Evolutionary conservation across 2,329 filamentous ascomycete genomes (phyloP).

Genomic region (Ceratocystis ficicola): DNA sequence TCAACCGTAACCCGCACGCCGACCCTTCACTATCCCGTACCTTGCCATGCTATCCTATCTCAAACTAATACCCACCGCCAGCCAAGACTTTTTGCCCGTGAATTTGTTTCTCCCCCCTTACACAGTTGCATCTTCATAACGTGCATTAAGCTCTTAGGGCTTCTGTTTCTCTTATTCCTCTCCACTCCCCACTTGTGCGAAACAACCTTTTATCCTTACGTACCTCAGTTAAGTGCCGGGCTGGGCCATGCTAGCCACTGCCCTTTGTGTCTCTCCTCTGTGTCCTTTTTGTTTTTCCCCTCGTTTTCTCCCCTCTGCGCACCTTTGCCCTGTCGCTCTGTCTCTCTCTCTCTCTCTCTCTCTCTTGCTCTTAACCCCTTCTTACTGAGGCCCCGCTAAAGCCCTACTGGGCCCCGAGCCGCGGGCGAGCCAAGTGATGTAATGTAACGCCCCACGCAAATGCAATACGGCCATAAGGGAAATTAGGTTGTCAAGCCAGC

Average conservation of each 20-base stretch:
- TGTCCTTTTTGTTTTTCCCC: no score
- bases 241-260: neutral
- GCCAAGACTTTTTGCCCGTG: neutral
- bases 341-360: no score
- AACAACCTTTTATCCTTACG: conserved; percentile 1
- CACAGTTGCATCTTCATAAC: no score
- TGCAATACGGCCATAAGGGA: neutral
- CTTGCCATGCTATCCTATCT: neutral
- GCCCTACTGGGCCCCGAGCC: neutral
- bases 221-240: neutral
- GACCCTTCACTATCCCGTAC: neutral
- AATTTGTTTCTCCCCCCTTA: neutral
- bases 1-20: no score
- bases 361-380: no score
- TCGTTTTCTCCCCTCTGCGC: neutral
- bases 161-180: neutral
- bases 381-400: no score
- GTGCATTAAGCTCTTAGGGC: neutral
- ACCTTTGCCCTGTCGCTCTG: neutral
- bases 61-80: neutral
- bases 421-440: neutral
- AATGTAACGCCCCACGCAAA: neutral
- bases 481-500: neutral
- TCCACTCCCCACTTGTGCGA: neutral
- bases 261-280: no score